Conservation (phyloP, 2,329 filamentous ascomycete genomes). For the Ascochyta viciae-villosae region DNA sequence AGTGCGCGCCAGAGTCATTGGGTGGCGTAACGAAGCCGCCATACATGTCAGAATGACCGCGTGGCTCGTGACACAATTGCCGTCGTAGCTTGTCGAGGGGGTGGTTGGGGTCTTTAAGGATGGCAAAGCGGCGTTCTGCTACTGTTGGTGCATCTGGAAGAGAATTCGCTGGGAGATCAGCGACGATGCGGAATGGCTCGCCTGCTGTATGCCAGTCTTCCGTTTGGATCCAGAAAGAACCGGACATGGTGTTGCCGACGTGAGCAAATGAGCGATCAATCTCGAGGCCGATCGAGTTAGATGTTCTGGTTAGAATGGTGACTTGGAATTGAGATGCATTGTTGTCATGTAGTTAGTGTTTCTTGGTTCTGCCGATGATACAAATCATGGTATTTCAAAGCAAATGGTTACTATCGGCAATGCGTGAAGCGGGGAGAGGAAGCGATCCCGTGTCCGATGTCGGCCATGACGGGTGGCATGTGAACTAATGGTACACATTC, state of each 20-base stretch:
- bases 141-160: conserved; percentile 11
- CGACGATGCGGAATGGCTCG: conserved; percentile 20
- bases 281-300: too few relatives aligned
- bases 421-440: not conserved
- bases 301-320: not conserved
- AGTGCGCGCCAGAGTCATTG: conserved; percentile 57
- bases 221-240: conserved; percentile 16
- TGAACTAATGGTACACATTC: not conserved
- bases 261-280: too few relatives aligned
- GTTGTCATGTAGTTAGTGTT: too few relatives aligned
- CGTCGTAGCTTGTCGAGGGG: conserved; percentile 10
- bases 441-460: conserved; percentile 1
- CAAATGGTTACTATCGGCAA: conserved; percentile 2
- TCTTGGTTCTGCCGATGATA: not conserved
- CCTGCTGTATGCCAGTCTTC: conserved; percentile 20
- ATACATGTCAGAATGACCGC: conserved; percentile 61
- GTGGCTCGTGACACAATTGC: conserved; percentile 50
- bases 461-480: not conserved
- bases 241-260: too few relatives aligned
- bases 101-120: conserved; percentile 6
- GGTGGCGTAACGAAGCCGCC: conserved; percentile 53
- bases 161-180: not conserved
- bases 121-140: conserved; percentile 8
- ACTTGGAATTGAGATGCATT: too few relatives aligned
- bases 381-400: not conserved